Evolutionary conservation across 1,284 basidiomycete genomes (phyloP).

Genomic region (Ustilago xerochloae): DNA sequence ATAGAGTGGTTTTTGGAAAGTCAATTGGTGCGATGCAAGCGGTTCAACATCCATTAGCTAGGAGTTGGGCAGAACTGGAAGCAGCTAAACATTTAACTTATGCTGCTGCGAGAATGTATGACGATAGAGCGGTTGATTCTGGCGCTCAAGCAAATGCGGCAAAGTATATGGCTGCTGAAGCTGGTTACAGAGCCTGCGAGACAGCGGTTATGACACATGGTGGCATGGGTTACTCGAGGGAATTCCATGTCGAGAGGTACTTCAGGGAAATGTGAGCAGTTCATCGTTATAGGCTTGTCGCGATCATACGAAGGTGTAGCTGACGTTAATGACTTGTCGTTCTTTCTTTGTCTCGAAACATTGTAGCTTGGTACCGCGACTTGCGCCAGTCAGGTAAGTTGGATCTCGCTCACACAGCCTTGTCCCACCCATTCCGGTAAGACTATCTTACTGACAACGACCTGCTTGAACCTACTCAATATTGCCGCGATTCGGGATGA

Average conservation of each 20-base stretch:
- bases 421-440: too few relatives aligned
- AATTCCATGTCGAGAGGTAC: slow-evolving; percentile 57
- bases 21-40: slow-evolving; percentile 66
- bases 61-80: slow-evolving; percentile 64
- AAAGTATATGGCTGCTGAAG: slow-evolving; percentile 66
- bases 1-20: slow-evolving; percentile 63
- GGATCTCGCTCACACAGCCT: background rate
- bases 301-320: background rate
- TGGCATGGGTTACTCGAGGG: slow-evolving; percentile 66
- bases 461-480: too few relatives aligned
- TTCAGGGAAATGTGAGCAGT: slow-evolving; percentile 52
- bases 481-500: too few relatives aligned
- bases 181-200: slow-evolving; percentile 60
- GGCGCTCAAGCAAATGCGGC: slow-evolving; percentile 67
- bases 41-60: slow-evolving; percentile 66
- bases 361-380: slow-evolving; percentile 62
- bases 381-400: slow-evolving; percentile 59
- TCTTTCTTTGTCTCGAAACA: background rate
- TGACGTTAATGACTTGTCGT: background rate
- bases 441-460: too few relatives aligned
- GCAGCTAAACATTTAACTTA: slow-evolving; percentile 64
- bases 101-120: slow-evolving; percentile 62
- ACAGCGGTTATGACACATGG: slow-evolving; percentile 60
- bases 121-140: slow-evolving; percentile 47
- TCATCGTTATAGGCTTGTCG: too few relatives aligned